phyloP scores from a whole-genome alignment of 345 rosid genomes.

The Moricandia moricandioides region DNA sequence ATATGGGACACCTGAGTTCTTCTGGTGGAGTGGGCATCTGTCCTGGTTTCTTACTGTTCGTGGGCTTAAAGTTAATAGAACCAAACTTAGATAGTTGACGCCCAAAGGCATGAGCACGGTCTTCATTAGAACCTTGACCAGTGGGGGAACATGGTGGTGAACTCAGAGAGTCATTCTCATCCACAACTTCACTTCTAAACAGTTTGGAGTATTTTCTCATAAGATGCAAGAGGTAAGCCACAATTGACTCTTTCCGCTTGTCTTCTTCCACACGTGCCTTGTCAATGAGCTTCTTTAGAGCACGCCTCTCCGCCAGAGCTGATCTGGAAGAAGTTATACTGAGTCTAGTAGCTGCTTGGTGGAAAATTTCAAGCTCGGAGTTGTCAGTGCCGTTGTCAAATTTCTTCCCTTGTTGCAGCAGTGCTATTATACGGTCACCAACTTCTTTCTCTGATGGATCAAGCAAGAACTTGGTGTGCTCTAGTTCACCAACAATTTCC shows the following conservation, averaged over 20 bases:
- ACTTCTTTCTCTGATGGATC: slow-evolving; percentile 86
- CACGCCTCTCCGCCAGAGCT: slow-evolving; percentile 90
- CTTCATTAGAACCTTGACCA: slow-evolving; percentile 53
- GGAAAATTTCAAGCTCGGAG: slow-evolving; percentile 83
- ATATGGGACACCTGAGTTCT: slow-evolving; percentile 94
- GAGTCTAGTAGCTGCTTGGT: slow-evolving; percentile 71
- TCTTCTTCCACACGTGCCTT: slow-evolving; percentile 94
- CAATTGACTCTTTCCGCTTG: slow-evolving; percentile 96
- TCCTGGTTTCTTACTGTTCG: slow-evolving; percentile 54
- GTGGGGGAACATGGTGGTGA: slow-evolving; percentile 92
- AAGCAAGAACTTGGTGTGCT: slow-evolving; percentile 57
- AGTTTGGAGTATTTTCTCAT: slow-evolving; percentile 94
- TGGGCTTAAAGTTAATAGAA: slow-evolving; percentile 67
- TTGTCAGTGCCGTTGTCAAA: slow-evolving; percentile 57
- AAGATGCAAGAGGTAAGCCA: slow-evolving; percentile 85
- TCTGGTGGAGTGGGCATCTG: slow-evolving; percentile 82
- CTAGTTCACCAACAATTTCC: slow-evolving; percentile 77
- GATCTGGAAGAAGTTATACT: slow-evolving; percentile 85
- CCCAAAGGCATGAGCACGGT: slow-evolving; percentile 58
- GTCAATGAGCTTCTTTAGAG: slow-evolving; percentile 87
- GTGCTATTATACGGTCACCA: slow-evolving; percentile 78
- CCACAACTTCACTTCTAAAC: slow-evolving; percentile 74
- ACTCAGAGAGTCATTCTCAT: slow-evolving; percentile 90
- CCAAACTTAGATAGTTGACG: slow-evolving; percentile 80
- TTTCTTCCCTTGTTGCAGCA: slow-evolving; percentile 90